Evolutionary conservation across 495 filamentous ascomycete genomes (phyloP).

Genomic region (Paragyromitra xinjiangensis): DNA sequence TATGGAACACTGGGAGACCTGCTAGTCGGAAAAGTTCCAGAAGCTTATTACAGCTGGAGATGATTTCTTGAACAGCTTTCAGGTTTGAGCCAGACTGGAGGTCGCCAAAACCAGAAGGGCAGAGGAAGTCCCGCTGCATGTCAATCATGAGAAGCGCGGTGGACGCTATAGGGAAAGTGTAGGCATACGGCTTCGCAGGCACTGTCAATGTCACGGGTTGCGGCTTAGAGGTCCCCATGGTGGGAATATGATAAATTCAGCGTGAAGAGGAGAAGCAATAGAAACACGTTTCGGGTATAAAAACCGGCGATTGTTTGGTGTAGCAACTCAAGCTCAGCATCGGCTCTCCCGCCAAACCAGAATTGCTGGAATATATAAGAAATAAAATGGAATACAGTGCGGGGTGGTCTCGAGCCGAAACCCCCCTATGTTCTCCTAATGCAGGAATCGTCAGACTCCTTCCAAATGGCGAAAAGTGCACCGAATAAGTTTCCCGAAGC

Average conservation of each 20-base stretch:
- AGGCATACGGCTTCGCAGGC: conserved; percentile 59
- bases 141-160: conserved; percentile 59
- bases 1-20: conserved; percentile 73
- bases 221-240: conserved; percentile 6
- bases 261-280: neutral
- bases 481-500: neutral
- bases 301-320: neutral
- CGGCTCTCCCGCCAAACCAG: neutral
- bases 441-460: neutral
- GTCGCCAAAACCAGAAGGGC: conserved; percentile 57
- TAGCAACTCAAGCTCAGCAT: neutral
- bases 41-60: conserved; percentile 58
- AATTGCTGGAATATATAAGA: neutral
- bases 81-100: conserved; percentile 44
- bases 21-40: conserved; percentile 67
- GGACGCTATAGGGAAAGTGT: conserved; percentile 57
- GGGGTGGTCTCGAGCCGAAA: neutral
- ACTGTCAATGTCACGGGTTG: conserved; percentile 40
- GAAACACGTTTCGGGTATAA: neutral
- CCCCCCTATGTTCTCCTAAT: neutral
- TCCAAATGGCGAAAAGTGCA: neutral
- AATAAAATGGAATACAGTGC: neutral
- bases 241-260: neutral
- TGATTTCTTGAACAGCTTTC: conserved; percentile 1
- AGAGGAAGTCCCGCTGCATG: conserved; percentile 60